Percentiles rank a stretch among this genome's conserved stretches.
Conservation (phyloP, 116 monocot species). For the Trichopus zeylanicus region DNA sequence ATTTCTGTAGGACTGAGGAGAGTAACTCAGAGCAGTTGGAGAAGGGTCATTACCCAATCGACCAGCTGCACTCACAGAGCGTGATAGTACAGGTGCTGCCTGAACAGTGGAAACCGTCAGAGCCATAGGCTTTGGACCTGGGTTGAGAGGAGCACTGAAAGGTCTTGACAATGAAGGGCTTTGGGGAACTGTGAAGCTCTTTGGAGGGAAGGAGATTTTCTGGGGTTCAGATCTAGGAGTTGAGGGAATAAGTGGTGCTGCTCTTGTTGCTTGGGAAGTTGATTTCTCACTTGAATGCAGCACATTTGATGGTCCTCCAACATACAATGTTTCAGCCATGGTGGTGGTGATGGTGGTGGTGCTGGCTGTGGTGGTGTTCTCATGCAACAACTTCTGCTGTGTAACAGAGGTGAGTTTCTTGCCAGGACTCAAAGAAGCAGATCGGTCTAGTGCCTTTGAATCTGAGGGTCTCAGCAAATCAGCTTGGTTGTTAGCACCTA, state of each 20-base stretch:
- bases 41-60: slow-evolving; percentile 47
- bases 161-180: slow-evolving; percentile 44
- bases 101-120: slow-evolving; percentile 35
- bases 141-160: slow-evolving; percentile 60
- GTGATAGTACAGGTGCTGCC: slow-evolving; percentile 31
- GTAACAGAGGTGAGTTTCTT: too few species aligned
- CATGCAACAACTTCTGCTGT: slow-evolving; percentile 22
- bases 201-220: slow-evolving; percentile 10
- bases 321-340: too few species aligned
- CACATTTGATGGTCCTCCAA: slow-evolving; percentile 11
- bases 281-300: slow-evolving; percentile 14
- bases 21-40: slow-evolving; percentile 32
- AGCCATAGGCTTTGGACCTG: slow-evolving; percentile 38
- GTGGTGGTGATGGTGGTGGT: too few species aligned
- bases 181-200: slow-evolving; percentile 14
- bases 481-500: slow-evolving; percentile 24
- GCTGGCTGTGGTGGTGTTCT: neutral
- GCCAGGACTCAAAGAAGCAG: too few species aligned
- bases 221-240: slow-evolving; percentile 26
- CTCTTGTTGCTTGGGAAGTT: slow-evolving; percentile 9
- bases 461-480: slow-evolving; percentile 16
- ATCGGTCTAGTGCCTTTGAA: too few species aligned
- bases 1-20: slow-evolving; percentile 79
- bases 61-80: slow-evolving; percentile 55
- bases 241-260: slow-evolving; percentile 11